Evolutionary conservation across 139 green algal genomes (phyloP), one percentile per base, ranked within the genome.

Genomic region (Bryopsis sp.): DNA sequence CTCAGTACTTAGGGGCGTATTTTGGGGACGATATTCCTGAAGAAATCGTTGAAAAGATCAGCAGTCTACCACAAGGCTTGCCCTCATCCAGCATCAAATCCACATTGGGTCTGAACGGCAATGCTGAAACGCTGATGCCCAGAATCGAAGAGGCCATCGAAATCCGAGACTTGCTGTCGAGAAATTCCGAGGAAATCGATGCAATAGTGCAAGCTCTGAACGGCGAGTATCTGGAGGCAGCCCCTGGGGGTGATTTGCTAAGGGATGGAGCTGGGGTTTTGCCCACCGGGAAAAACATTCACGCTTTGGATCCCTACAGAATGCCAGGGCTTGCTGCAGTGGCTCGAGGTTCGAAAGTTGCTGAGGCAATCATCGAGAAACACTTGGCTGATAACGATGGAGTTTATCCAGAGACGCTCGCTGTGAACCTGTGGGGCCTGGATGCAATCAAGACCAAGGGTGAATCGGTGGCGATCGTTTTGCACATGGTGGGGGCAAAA

Each of bases 391-490:
- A 77, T 6, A 92, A 89, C 57, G 77, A 60, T 2, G 87, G 75
- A 68, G 34, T 62, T 1, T 94, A 78, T 43, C 94, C 94, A 0
- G 89, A 99, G 75, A 98, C 94, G 2, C 82, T 97, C 43, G 85
- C 87, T 2, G 90, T 99, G 19, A 97, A 95, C 69, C 82, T 99
- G 39, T 99, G 94, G 94, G 94, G 94, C 0, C 81, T 98, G 48
- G 94, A 98, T 69, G 85, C 89, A 0, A 99, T 99, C 76, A 99
- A 99, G 76, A 99, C 93, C 37, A 95, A 95, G 71, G 89, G 89
- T 3, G 89, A 95, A 81, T 85, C 73, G 22, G 88, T 96, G 36
- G 93, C 64, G 11, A 95, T 98, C 46, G 89, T 87, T 43, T 82
- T 98, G 31, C 58, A 82, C 26, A 72, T 98, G 58, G 80, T 98